These are phyloP conservation scores for Wickerhamiella siamensis DNA, from an alignment of 805 yeast genomes.

Conservation along the genomic window DNA sequence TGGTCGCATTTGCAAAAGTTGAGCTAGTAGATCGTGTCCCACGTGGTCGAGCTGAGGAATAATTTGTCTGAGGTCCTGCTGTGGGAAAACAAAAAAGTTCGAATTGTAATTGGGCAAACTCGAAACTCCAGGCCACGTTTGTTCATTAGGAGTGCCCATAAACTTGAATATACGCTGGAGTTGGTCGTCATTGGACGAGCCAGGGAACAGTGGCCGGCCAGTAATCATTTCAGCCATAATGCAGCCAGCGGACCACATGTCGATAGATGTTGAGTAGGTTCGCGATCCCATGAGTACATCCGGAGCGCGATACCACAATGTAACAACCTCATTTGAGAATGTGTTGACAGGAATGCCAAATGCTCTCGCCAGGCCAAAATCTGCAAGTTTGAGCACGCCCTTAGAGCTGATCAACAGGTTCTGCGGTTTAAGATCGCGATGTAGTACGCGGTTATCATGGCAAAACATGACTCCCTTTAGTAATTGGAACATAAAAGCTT, in stretches of 20 bases:
- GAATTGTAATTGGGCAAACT: conserved; percentile 63
- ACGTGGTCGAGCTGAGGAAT: conserved; percentile 56
- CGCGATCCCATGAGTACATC: conserved; percentile 91
- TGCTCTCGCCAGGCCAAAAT: conserved; percentile 93
- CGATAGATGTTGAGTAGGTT: conserved; percentile 91
- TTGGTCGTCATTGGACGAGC: conserved; percentile 92
- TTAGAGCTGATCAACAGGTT: conserved; percentile 75
- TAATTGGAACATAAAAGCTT: conserved; percentile 87
- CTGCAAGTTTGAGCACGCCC: conserved; percentile 89
- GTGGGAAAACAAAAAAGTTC: conserved; percentile 72
- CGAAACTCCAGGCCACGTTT: conserved; percentile 95
- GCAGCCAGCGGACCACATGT: conserved; percentile 98
- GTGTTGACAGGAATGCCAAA: conserved; percentile 97
- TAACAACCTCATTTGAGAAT: conserved; percentile 92
- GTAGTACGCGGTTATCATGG: conserved; percentile 72
- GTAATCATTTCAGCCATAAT: conserved; percentile 96
- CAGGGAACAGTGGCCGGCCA: conserved; percentile 95
- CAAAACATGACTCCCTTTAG: conserved; percentile 80
- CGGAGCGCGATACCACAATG: conserved; percentile 96
- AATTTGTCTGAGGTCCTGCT: conserved; percentile 65
- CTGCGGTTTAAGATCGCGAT: conserved; percentile 84
- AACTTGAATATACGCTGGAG: conserved; percentile 78
- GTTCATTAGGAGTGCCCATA: conserved; percentile 93
- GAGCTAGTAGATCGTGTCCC: conserved; percentile 52
- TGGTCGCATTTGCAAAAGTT: conserved; percentile 39